A percentile compares a stretch with the other conserved stretches of the same genome.
Conservation (phyloP, 1,139 yeast genomes). For the Nakaseomyces nivariensis region DNA sequence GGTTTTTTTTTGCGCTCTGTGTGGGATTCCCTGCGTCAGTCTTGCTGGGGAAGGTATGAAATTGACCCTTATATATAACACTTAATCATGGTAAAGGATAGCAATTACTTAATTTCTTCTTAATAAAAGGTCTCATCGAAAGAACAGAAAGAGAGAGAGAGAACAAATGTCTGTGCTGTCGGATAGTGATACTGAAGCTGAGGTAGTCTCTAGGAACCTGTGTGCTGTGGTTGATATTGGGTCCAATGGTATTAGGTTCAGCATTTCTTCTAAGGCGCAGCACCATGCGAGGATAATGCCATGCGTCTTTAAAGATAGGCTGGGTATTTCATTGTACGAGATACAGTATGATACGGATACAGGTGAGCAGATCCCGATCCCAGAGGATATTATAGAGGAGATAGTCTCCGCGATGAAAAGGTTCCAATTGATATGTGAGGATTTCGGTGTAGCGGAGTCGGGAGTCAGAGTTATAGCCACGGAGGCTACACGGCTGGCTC, state of each 20-base stretch:
- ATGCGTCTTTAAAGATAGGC: conserved; percentile 57
- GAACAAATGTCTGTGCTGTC: conserved; percentile 26
- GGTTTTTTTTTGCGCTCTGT: too few relatives aligned
- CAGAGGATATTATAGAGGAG: conserved; percentile 44
- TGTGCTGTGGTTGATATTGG: conserved; percentile 62
- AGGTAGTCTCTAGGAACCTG: conserved; percentile 42
- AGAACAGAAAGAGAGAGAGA: too few relatives aligned
- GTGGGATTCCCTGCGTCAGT: too few relatives aligned
- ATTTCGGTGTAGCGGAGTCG: conserved; percentile 51
- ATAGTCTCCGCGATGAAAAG: conserved; percentile 50
- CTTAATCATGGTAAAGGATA: too few relatives aligned
- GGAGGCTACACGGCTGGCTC: conserved; percentile 56
- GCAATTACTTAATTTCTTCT: too few relatives aligned
- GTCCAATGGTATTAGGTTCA: conserved; percentile 56
- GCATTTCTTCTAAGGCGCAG: conserved; percentile 53
- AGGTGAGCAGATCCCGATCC: conserved; percentile 40
- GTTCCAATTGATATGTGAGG: conserved; percentile 53
- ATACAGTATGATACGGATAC: conserved; percentile 38
- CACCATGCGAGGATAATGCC: conserved; percentile 63
- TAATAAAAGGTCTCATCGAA: too few relatives aligned
- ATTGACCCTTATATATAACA: too few relatives aligned
- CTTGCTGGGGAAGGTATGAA: too few relatives aligned
- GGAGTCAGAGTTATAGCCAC: conserved; percentile 57
- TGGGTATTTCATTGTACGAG: conserved; percentile 56
- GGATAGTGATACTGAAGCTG: conserved; percentile 37